Evolutionary conservation across 345 rosid genomes (phyloP).

Genomic region (Cardamine chenopodiifolia): DNA sequence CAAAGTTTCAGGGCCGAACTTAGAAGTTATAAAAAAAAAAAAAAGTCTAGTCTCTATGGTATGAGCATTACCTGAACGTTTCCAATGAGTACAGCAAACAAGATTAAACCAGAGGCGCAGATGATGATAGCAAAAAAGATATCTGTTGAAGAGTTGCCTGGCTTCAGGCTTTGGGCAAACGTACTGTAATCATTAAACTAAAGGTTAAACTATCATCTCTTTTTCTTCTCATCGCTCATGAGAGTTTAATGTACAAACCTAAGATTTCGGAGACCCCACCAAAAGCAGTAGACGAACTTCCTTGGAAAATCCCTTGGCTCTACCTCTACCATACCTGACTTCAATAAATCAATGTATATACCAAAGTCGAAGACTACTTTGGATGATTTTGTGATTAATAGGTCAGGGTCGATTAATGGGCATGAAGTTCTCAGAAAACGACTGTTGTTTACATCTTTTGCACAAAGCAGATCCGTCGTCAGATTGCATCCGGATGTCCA

Average conservation of each 20-base stretch:
- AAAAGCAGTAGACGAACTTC: slow-evolving; percentile 38
- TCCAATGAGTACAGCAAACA: slow-evolving; percentile 57
- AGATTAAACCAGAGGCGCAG: slow-evolving; percentile 47
- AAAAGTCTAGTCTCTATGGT: too few relatives aligned
- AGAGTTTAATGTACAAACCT: slow-evolving; percentile 30
- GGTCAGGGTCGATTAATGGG: slow-evolving; percentile 28
- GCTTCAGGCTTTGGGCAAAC: slow-evolving; percentile 50
- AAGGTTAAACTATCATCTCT: not conserved
- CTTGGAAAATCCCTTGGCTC: slow-evolving; percentile 18
- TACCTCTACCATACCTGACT: slow-evolving; percentile 26
- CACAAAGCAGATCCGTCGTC: not conserved
- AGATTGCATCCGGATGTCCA: not conserved
- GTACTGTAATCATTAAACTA: slow-evolving; percentile 40
- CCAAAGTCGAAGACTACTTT: slow-evolving; percentile 33
- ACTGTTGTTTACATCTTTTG: not conserved
- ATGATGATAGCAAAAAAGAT: slow-evolving; percentile 48
- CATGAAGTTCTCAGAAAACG: slow-evolving; percentile 10
- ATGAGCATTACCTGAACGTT: slow-evolving; percentile 56
- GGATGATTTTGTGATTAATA: not conserved
- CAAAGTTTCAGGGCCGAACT: too few relatives aligned
- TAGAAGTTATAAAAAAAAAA: too few relatives aligned
- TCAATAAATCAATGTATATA: slow-evolving; percentile 36
- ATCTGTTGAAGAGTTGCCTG: slow-evolving; percentile 48
- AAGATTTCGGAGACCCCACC: slow-evolving; percentile 42
- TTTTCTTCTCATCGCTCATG: slow-evolving; percentile 43